Evolutionary conservation across 1,284 basidiomycete species (phyloP).

Genomic region (Puccinia coronata): DNA sequence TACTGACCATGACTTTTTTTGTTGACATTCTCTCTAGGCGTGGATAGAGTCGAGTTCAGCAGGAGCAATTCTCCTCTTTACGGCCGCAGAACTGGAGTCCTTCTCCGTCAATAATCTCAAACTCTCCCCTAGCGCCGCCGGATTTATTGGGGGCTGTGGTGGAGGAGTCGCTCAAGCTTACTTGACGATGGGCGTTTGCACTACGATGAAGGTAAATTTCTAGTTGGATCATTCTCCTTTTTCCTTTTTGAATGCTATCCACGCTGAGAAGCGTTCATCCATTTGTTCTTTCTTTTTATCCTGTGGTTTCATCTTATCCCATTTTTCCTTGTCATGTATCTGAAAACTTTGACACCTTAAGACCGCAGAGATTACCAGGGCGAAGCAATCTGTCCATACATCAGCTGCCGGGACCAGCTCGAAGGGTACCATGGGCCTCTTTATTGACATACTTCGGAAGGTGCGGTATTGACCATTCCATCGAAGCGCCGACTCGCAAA

Average conservation of each 20-base stretch:
- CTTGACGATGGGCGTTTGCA: constrained; percentile 46
- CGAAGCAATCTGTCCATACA: constrained; percentile 22
- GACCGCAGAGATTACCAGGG: constrained; percentile 48
- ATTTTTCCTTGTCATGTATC: not conserved
- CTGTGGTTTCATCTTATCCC: not conserved
- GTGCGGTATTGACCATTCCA: not conserved
- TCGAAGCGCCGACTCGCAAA: too few relatives aligned
- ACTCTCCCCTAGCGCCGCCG: constrained; percentile 33
- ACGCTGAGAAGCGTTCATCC: not conserved
- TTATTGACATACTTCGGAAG: constrained; percentile 40
- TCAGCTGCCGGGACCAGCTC: not conserved
- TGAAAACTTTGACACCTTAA: not conserved
- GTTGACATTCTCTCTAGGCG: constrained; percentile 1
- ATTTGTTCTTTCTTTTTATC: not conserved
- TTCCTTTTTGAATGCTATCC: not conserved
- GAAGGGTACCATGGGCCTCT: constrained; percentile 42
- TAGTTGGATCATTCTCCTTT: not conserved
- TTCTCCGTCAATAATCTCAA: constrained; percentile 27
- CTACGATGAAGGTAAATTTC: constrained; percentile 45
- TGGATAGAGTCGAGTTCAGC: constrained; percentile 46
- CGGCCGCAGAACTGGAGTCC: constrained; percentile 47
- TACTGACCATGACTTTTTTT: not conserved
- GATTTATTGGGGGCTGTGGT: constrained; percentile 46
- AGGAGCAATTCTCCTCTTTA: constrained; percentile 48
- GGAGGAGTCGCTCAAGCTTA: constrained; percentile 48